These are phyloP conservation scores for Monilinia laxa DNA, from an alignment of 2,329 filamentous ascomycete species.

Conservation along the genomic window DNA sequence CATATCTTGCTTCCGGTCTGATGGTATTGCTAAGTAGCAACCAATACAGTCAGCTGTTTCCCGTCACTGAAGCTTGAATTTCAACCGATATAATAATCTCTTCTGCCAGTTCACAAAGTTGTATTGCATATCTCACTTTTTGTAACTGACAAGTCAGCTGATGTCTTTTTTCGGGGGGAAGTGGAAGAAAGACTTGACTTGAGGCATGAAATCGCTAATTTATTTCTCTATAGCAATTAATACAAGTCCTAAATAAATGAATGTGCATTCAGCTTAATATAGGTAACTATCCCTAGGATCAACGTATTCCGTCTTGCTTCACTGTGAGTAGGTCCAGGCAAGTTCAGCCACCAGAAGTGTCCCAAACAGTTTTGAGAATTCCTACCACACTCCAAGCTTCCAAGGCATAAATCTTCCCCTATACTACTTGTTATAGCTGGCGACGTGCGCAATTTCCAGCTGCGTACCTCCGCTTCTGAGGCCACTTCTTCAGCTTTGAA, in stretches of 20 bases:
- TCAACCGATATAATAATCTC: background rate
- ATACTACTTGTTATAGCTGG: background rate
- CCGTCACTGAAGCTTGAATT: background rate
- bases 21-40: slow-evolving; percentile 1
- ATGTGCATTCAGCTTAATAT: background rate
- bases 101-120: background rate
- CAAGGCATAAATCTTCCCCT: background rate
- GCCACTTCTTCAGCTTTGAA: background rate
- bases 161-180: background rate
- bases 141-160: background rate
- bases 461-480: background rate
- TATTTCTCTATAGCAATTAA: too few relatives aligned
- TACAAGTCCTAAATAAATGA: background rate
- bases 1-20: background rate
- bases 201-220: too few relatives aligned
- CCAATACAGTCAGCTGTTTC: background rate
- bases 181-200: background rate
- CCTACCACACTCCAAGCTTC: background rate
- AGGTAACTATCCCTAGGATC: background rate
- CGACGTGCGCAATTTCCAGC: background rate
- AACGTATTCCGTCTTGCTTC: background rate
- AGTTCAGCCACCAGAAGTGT: background rate
- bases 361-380: background rate
- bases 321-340: background rate
- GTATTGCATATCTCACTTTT: background rate